These are phyloP conservation scores for Boletus sp. DNA, from an alignment of 768 basidiomycete genomes.

Conservation along the genomic window DNA sequence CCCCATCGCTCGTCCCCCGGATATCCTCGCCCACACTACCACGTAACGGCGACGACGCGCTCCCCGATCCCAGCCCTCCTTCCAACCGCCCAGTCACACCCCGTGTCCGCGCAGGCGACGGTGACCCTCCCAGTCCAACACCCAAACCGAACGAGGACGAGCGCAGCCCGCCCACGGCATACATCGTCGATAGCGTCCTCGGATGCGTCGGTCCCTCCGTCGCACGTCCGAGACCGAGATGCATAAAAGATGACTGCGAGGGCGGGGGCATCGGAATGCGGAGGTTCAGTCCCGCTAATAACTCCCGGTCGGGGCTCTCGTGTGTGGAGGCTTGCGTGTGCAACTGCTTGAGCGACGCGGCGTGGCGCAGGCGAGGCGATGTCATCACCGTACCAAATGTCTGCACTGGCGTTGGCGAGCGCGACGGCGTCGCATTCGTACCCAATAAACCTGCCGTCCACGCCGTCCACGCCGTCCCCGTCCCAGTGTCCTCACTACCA, in stretches of 20 bases:
- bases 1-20: no score
- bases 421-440: slow-evolving; percentile 31
- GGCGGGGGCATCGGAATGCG: slow-evolving; percentile 56
- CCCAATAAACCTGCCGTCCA: slow-evolving; percentile 60
- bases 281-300: slow-evolving; percentile 46
- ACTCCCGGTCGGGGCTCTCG: slow-evolving; percentile 16
- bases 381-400: slow-evolving; percentile 76
- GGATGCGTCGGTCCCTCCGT: slow-evolving; percentile 28
- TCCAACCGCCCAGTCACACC: neutral
- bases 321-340: slow-evolving; percentile 3
- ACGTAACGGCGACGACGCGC: neutral
- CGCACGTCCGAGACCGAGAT: slow-evolving; percentile 17
- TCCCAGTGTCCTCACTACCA: neutral
- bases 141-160: slow-evolving; percentile 32
- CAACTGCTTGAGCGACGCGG: slow-evolving; percentile 37
- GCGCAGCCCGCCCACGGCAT: slow-evolving; percentile 56
- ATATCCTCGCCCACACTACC: neutral
- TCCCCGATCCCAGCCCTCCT: neutral
- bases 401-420: slow-evolving; percentile 42
- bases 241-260: slow-evolving; percentile 1
- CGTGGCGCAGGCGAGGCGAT: slow-evolving; percentile 53
- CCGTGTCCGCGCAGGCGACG: slow-evolving; percentile 8
- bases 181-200: slow-evolving; percentile 59
- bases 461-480: slow-evolving; percentile 34
- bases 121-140: slow-evolving; percentile 18